These are phyloP conservation scores for Colletotrichum endophyticum DNA, from an alignment of 2,329 filamentous ascomycete genomes.

Conservation along the genomic window DNA sequence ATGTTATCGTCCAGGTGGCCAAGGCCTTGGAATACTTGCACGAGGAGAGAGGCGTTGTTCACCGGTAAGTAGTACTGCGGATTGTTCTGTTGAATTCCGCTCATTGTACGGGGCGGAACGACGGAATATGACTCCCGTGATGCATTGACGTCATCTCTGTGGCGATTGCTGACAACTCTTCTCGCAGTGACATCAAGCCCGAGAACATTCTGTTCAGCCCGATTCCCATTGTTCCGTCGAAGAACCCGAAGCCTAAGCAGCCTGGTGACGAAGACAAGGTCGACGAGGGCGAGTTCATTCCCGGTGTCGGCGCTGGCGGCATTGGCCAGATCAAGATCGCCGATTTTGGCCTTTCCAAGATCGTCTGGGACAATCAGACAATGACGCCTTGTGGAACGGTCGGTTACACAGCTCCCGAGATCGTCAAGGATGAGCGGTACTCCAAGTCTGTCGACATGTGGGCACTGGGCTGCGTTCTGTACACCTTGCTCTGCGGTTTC, in stretches of 20 bases:
- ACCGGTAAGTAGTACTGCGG: constrained; percentile 72
- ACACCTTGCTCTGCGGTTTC: constrained; percentile 96
- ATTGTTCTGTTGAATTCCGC: too few species aligned
- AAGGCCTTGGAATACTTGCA: constrained; percentile 92
- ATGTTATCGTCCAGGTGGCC: constrained; percentile 96
- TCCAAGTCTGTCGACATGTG: constrained; percentile 99
- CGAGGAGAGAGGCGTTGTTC: constrained; percentile 92
- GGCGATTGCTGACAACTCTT: neutral
- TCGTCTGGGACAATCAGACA: constrained; percentile 97
- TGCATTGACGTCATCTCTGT: constrained; percentile 32
- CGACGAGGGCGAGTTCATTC: constrained; percentile 92
- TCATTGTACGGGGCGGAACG: accelerated
- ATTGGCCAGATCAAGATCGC: constrained; percentile 97
- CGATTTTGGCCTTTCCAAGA: constrained; percentile 96
- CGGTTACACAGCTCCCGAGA: constrained; percentile 96
- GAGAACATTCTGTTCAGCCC: constrained; percentile 96
- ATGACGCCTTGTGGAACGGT: constrained; percentile 99
- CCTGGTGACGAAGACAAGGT: constrained; percentile 96
- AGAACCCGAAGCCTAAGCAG: constrained; percentile 77
- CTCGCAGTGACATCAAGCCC: constrained; percentile 88
- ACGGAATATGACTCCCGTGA: neutral
- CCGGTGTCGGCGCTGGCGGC: constrained; percentile 81
- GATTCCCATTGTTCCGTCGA: constrained; percentile 80
- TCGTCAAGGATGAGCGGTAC: constrained; percentile 98
- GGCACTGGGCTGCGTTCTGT: constrained; percentile 95